These are phyloP conservation scores for Ascomycota sp. DNA, from an alignment of 2,329 filamentous ascomycete species.

Conservation along the genomic window DNA sequence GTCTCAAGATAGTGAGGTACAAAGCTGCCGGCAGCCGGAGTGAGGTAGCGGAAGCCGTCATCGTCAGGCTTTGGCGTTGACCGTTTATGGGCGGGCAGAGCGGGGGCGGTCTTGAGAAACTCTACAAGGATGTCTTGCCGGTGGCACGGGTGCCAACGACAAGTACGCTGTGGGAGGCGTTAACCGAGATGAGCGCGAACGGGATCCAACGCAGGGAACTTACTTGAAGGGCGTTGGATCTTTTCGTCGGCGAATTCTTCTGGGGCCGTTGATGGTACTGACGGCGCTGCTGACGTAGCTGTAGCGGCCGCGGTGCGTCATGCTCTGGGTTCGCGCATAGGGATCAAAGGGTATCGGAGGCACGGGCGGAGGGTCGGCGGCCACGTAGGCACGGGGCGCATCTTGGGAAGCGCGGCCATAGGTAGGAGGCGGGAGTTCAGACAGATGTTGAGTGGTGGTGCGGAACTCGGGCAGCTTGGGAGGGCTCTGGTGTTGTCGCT, in stretches of 20 bases:
- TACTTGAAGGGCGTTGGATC: slow-evolving; percentile 98
- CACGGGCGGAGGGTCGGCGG: slow-evolving; percentile 23
- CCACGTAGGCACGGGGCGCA: slow-evolving; percentile 18
- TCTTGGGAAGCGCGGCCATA: slow-evolving; percentile 32
- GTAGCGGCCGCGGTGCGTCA: slow-evolving; percentile 89
- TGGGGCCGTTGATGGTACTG: slow-evolving; percentile 81
- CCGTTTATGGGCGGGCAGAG: slow-evolving; percentile 64
- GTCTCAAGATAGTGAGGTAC: slow-evolving; percentile 82
- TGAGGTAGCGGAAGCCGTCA: slow-evolving; percentile 34
- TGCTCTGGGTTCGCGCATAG: slow-evolving; percentile 74
- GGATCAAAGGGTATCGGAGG: slow-evolving; percentile 51
- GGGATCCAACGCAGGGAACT: slow-evolving; percentile 21
- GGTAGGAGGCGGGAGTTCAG: slow-evolving; percentile 19
- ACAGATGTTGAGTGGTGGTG: slow-evolving; percentile 24
- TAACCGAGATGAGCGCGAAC: not conserved
- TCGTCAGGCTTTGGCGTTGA: slow-evolving; percentile 31
- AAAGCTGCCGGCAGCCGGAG: slow-evolving; percentile 46
- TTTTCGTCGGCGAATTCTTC: slow-evolving; percentile 80
- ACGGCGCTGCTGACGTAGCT: slow-evolving; percentile 87
- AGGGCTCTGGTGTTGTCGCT: slow-evolving; percentile 28
- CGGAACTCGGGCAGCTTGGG: slow-evolving; percentile 32
- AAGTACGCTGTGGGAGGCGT: slow-evolving; percentile 44
- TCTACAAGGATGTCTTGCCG: slow-evolving; percentile 92
- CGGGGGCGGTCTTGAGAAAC: slow-evolving; percentile 74
- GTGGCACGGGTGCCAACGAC: slow-evolving; percentile 73